A percentile compares a stretch with the other conserved stretches of the same genome.
Evolutionary conservation across 108 stramenopile species (phyloP).

Genomic region (Skeletonema marinoi): DNA sequence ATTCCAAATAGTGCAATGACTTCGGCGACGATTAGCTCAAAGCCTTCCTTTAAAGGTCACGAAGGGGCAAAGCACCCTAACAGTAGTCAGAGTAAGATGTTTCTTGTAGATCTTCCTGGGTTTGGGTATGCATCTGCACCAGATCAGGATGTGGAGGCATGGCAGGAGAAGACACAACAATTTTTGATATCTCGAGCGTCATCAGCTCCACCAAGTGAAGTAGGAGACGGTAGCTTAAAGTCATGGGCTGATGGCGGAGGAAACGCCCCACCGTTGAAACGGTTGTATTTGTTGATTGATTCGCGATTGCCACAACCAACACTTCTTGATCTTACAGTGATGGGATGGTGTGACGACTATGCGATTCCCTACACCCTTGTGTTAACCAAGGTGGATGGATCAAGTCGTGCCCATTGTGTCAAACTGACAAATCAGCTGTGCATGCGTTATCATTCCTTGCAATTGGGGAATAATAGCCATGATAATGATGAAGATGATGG

Average conservation of each 20-base stretch:
- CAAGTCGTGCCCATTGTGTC: slow-evolving; percentile 49
- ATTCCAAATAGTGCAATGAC: slow-evolving; percentile 21
- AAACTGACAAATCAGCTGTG: slow-evolving; percentile 77
- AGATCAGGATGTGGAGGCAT: slow-evolving; percentile 61
- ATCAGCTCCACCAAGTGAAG: background rate
- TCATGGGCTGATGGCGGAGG: slow-evolving; percentile 3
- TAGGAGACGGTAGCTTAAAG: slow-evolving; percentile 7
- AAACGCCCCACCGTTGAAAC: slow-evolving; percentile 45
- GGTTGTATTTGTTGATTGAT: slow-evolving; percentile 78
- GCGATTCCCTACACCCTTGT: slow-evolving; percentile 74
- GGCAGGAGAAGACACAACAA: slow-evolving; percentile 82
- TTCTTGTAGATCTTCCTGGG: slow-evolving; percentile 78
- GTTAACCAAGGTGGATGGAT: slow-evolving; percentile 83
- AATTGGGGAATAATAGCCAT: background rate
- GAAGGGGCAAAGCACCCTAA: background rate
- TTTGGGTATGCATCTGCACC: slow-evolving; percentile 84
- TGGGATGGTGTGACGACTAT: slow-evolving; percentile 87
- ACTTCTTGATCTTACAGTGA: slow-evolving; percentile 65
- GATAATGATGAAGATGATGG: slow-evolving; percentile 14
- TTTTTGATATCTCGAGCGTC: slow-evolving; percentile 56
- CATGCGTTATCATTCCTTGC: slow-evolving; percentile 62
- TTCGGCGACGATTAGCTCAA: background rate
- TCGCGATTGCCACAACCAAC: slow-evolving; percentile 55
- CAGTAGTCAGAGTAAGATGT: slow-evolving; percentile 26
- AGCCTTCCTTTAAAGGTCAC: background rate